Base-by-base conservation (phyloP, 257 asterid genomes). In the Nicotiana noctiflora region DNA sequence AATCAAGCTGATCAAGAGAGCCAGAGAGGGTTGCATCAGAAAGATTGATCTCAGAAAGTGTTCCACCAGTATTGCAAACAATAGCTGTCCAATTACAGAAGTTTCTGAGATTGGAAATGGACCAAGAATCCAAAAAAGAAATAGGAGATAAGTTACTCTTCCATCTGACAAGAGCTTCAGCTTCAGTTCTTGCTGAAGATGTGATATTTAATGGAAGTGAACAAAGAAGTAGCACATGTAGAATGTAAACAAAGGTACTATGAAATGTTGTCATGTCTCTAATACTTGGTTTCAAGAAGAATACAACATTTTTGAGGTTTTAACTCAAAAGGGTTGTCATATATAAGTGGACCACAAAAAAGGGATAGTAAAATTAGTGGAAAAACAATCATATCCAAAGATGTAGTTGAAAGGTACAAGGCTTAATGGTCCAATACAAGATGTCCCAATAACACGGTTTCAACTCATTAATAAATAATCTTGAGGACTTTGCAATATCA, bases 21-120 rank as follows among this genome's bases (percentile, higher is more conserved):
- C 95, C 97, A 0, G 66, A 57, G 14, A 95, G 88, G 77, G 57
- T 44, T 32, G 86, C 82, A 75, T 55, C 76, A 4, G 91, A 67
- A 2, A 95, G 85, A 55, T 87, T 80, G 49, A 95, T 83, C 77
- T 46, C 82, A 2, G 93, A 85, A 51, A 95, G 83, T 0, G 90
- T 84, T 21, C 87, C 89, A 0, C 65, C 84, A 1, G 4, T 2
- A 67, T 86, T 86, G 91, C 98, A 95, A 12, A 21, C 72, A 51
- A 93, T 79, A 66, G 89, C 93, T 9, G 77, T 81, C 98, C 98
- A 94, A 46, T 56, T 81, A 86, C 98, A 94, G 25, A 87, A 91
- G 86, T 83, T 88, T 44, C 79, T 74, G 70, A 82, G 9, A 86
- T 85, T 90, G 80, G 32, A 55, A 79, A 80, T 84, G 29, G 97